phyloP scores from a whole-genome alignment of 2,329 filamentous ascomycete genomes.

The Dactylonectria macrodidyma region DNA sequence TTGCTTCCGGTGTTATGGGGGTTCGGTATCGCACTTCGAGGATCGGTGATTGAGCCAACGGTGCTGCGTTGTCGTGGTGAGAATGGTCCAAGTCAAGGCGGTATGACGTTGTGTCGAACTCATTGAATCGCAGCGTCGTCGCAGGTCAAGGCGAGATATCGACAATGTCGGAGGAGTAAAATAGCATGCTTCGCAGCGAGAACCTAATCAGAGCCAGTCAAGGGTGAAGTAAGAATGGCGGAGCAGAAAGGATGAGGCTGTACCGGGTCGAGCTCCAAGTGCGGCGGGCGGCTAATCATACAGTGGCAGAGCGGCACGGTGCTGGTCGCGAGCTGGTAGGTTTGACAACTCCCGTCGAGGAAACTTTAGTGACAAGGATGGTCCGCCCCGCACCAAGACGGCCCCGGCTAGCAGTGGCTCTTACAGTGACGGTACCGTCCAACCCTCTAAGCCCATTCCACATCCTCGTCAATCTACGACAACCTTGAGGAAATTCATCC shows the following conservation, averaged over 20 bases:
- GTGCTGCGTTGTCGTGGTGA: conserved; percentile 13
- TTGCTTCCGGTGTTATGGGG: conserved; percentile 21
- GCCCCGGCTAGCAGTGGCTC: background rate
- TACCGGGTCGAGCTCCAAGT: conserved; percentile 25
- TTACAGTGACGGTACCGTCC: background rate
- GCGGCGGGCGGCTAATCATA: conserved; percentile 30
- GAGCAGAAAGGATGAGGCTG: conserved; percentile 36
- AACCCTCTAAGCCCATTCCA: background rate
- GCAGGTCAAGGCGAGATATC: conserved; percentile 40
- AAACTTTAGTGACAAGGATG: conserved; percentile 7
- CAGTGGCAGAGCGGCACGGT: conserved; percentile 21
- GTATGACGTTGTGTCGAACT: conserved; percentile 33
- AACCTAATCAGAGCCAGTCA: conserved; percentile 7
- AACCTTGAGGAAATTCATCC: background rate
- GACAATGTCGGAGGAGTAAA: conserved; percentile 1
- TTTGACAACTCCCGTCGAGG: background rate
- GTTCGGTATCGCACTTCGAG: conserved; percentile 18
- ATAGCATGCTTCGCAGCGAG: conserved; percentile 39
- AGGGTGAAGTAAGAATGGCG: background rate
- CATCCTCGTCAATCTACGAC: background rate
- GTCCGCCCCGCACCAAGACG: conserved; percentile 7
- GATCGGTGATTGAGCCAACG: conserved; percentile 14
- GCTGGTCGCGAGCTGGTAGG: conserved; percentile 3
- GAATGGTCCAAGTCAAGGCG: conserved; percentile 15
- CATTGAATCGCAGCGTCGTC: conserved; percentile 35